Base-by-base conservation (phyloP, 2,329 filamentous ascomycete genomes). In the Aureobasidium subglaciale region DNA sequence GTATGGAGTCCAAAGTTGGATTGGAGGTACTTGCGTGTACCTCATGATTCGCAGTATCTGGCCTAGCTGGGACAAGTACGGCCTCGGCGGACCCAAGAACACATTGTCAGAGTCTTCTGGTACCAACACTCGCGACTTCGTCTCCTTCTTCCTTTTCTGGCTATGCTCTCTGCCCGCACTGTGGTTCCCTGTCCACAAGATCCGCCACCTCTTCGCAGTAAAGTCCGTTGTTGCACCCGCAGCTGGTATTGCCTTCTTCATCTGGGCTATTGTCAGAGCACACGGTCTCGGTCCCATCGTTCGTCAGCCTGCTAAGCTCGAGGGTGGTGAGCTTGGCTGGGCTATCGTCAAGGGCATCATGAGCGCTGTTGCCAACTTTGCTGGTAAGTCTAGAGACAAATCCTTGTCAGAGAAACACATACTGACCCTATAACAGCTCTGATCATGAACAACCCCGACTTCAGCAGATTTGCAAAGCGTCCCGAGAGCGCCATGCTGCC, bases 41-140 rank as follows among this genome's bases (percentile, higher is more conserved):
- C 74, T 96, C 58, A 95, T 96, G 89, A 92, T 96, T 59, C 79
- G 85, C 43, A 75, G 87, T 3, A 93, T 96, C 66, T 96, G 89
- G 89, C 81, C 63, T 5, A 70, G 42, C 24, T 56, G 78, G 67
- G 68, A 78, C 4, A 78, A 75, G 11, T 67, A 66, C 41, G 58
- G 45, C 4, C 27, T 43, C 5, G 59, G 40, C 9, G 64, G 64
- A 1, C 78, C 90, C 59, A 82, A 78, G 10, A 90, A 92, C 64
- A 78, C 79, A 7, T 88, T 93, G 57, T 73, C 82, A 1, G 67
- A 67, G 1, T 74, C 72, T 54, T 85, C 85, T 0, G 88, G 87
- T 3, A 90, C 89, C 1, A 84, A 78, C 18, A 95, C 88, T 0
- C 81, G 83, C 37, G 81, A 86, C 62, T 95, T 88, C 63, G 79